Evolutionary conservation across 176 grass and related monocot species (phyloP).

Genomic region (Melocanna baccifera): DNA sequence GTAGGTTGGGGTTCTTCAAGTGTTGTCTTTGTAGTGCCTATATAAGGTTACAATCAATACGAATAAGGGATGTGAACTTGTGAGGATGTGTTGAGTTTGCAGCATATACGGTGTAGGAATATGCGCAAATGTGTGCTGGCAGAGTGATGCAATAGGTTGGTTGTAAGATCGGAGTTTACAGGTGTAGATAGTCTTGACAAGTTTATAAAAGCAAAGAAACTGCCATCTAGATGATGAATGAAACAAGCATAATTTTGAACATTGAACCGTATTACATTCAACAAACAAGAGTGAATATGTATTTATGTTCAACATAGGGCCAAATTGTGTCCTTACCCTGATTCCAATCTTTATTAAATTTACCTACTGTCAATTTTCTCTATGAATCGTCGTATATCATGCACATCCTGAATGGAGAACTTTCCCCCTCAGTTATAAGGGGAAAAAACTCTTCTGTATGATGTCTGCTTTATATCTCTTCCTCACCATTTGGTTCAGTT

Average conservation of each 20-base stretch:
- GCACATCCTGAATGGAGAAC: neutral
- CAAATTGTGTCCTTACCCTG: neutral
- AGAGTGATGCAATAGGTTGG: neutral
- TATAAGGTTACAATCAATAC: neutral
- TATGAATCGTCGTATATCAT: constrained; percentile 2
- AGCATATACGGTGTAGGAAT: neutral
- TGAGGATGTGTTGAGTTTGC: constrained; percentile 5
- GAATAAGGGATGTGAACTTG: neutral
- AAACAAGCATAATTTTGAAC: neutral
- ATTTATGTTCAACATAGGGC: neutral
- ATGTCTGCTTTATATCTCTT: neutral
- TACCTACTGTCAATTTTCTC: neutral
- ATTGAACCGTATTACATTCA: neutral
- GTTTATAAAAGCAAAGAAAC: neutral
- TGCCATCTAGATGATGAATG: neutral
- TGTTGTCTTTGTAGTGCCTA: neutral
- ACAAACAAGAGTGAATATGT: neutral
- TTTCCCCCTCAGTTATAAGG: neutral
- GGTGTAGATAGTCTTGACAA: neutral
- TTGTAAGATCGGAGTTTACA: neutral
- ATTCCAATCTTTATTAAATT: neutral
- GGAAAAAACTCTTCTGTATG: neutral
- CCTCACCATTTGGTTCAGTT: neutral
- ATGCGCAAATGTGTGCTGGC: neutral
- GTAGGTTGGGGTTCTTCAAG: neutral